phyloP scores from a whole-genome alignment of 352 stramenopile species.

The Pythium dissotocum region DNA sequence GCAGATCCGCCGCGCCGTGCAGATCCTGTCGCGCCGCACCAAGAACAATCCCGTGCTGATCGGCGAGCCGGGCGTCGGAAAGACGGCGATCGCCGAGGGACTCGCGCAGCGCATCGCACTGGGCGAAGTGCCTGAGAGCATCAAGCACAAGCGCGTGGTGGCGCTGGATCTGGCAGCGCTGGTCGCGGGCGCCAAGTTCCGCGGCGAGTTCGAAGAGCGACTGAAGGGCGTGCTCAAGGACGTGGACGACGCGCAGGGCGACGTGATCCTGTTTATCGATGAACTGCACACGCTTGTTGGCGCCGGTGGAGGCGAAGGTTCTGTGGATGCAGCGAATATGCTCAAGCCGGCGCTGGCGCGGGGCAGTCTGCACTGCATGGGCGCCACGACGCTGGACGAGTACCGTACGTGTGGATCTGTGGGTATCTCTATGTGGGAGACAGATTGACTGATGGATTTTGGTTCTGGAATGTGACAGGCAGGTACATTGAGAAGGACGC shows the following conservation, averaged over 20 bases:
- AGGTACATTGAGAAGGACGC: conserved; percentile 99
- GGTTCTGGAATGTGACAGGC: conserved; percentile 63
- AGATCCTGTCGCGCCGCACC: conserved; percentile 94
- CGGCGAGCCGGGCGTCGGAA: conserved; percentile 96
- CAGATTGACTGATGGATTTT: conserved; percentile 71
- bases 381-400: conserved; percentile 97
- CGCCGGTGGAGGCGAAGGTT: conserved; percentile 88
- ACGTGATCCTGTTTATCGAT: conserved; percentile 99
- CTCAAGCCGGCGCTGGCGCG: conserved; percentile 97
- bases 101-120: conserved; percentile 96
- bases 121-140: conserved; percentile 94
- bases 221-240: conserved; percentile 95
- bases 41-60: conserved; percentile 99
- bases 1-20: conserved; percentile 95
- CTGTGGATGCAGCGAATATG: conserved; percentile 98
- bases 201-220: conserved; percentile 98
- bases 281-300: conserved; percentile 97
- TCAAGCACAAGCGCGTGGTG: conserved; percentile 87
- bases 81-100: conserved; percentile 96
- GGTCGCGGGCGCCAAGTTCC: conserved; percentile 97
- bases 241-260: conserved; percentile 91
- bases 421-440: conserved; percentile 39
- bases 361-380: conserved; percentile 96
- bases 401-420: conserved; percentile 66
- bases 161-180: conserved; percentile 96